phyloP scores from a whole-genome alignment of 495 filamentous ascomycete species.

The Talaromyces proteolyticus region DNA sequence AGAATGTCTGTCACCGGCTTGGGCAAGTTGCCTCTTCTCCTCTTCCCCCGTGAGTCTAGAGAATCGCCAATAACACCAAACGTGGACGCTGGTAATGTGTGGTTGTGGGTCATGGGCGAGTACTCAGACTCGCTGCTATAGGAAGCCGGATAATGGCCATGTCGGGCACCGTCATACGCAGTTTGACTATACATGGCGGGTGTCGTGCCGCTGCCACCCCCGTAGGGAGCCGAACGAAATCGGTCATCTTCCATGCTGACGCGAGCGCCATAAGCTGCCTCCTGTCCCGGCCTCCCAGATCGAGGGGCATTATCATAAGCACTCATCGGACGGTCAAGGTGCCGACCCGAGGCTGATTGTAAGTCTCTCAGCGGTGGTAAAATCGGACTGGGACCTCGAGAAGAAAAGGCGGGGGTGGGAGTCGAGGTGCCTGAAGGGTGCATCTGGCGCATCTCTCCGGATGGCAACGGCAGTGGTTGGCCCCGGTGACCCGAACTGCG shows the following conservation, averaged over 20 bases:
- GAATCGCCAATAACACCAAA: conserved; percentile 40
- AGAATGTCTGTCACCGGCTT: conserved; percentile 80
- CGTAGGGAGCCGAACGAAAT: neutral
- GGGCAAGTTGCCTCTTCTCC: conserved; percentile 76
- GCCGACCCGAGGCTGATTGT: conserved; percentile 26
- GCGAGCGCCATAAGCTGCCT: conserved; percentile 4
- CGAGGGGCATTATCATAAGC: conserved; percentile 24
- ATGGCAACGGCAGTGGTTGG: conserved; percentile 12
- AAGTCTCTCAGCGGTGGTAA: conserved; percentile 39
- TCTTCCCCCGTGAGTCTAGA: conserved; percentile 44
- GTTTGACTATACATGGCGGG: conserved; percentile 5
- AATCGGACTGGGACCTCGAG: conserved; percentile 32
- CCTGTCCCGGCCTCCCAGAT: conserved; percentile 10
- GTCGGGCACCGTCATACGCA: conserved; percentile 11
- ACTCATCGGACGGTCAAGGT: conserved; percentile 12
- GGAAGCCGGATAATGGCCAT: conserved; percentile 21
- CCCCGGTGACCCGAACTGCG: too few relatives aligned
- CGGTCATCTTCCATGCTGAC: neutral
- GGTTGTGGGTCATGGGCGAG: neutral
- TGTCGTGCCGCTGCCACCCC: conserved; percentile 8
- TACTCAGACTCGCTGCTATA: conserved; percentile 31
- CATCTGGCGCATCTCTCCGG: conserved; percentile 15
- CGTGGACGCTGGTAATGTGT: conserved; percentile 29
- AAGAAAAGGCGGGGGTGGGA: conserved; percentile 9
- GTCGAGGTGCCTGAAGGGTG: neutral